Conservation (phyloP, 208 protist genomes). For the Leishmania aethiopica region DNA sequence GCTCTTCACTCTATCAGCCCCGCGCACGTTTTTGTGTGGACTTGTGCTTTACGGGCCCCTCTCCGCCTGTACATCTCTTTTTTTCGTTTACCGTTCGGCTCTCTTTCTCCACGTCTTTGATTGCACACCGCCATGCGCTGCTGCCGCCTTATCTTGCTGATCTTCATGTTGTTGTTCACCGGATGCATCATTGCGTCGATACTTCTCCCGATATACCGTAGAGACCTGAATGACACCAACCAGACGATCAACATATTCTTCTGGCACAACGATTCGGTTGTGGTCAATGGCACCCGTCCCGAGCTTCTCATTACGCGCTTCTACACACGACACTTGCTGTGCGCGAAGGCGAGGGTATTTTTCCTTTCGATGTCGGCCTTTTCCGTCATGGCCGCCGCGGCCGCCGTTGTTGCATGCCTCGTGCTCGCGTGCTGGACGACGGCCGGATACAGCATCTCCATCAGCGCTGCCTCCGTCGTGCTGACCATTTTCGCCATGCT, state of each 20-base stretch:
- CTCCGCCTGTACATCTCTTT: too few relatives aligned
- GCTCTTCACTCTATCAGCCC: too few relatives aligned
- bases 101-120: too few relatives aligned
- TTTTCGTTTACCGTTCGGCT: too few relatives aligned
- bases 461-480: background rate
- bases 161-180: background rate
- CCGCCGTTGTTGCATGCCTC: background rate
- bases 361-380: background rate
- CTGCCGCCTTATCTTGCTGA: constrained; percentile 10
- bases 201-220: constrained; percentile 16
- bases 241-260: background rate
- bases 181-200: constrained; percentile 9
- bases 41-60: too few relatives aligned
- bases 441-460: background rate
- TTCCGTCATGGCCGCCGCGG: background rate
- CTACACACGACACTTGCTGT: constrained; percentile 2
- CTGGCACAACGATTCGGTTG: constrained; percentile 4
- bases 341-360: background rate
- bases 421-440: constrained; percentile 1
- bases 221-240: background rate
- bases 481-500: background rate
- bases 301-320: background rate
- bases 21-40: too few relatives aligned
- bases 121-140: constrained; percentile 11
- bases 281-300: background rate